Conservation (phyloP, 129 eudicot genomes). For the Tanacetum coccineum region DNA sequence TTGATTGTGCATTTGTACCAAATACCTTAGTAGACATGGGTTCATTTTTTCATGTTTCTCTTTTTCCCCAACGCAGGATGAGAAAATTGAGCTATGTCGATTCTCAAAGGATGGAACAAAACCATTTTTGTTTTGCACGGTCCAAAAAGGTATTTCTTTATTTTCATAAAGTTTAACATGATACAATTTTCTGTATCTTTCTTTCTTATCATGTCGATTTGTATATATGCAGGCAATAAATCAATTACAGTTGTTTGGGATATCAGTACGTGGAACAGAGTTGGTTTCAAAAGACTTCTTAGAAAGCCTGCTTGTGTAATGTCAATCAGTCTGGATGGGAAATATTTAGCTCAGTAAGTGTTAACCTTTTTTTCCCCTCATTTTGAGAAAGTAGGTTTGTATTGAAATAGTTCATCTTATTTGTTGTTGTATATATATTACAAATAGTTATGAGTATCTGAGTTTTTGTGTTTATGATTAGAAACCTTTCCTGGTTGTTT, state of each 20-base stretch:
- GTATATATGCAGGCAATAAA: conserved; percentile 42
- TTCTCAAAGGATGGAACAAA: conserved; percentile 37
- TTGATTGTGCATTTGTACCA: background rate
- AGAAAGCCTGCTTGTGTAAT: conserved; percentile 77
- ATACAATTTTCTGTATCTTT: background rate
- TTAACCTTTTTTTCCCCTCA: too few species aligned
- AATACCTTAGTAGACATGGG: too few species aligned
- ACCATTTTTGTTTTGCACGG: conserved; percentile 84
- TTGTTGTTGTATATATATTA: too few species aligned
- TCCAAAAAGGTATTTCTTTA: conserved; percentile 58
- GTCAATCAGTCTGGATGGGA: conserved; percentile 85
- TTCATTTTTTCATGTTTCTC: too few species aligned
- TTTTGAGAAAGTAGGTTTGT: too few species aligned
- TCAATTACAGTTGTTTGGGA: conserved; percentile 80
- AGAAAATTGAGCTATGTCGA: too few species aligned
- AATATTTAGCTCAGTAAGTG: conserved; percentile 81
- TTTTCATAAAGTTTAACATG: conserved; percentile 3
- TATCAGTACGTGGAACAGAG: conserved; percentile 82
- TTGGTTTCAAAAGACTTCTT: conserved; percentile 72
- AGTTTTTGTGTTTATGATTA: too few species aligned
- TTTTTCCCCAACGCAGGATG: too few species aligned
- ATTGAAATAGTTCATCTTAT: too few species aligned
- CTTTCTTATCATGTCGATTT: conserved; percentile 9
- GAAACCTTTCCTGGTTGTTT: too few species aligned
- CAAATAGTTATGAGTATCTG: too few species aligned